phyloP scores from a whole-genome alignment of 1,284 basidiomycete species.

The Cutaneotrichosporon sp. region DNA sequence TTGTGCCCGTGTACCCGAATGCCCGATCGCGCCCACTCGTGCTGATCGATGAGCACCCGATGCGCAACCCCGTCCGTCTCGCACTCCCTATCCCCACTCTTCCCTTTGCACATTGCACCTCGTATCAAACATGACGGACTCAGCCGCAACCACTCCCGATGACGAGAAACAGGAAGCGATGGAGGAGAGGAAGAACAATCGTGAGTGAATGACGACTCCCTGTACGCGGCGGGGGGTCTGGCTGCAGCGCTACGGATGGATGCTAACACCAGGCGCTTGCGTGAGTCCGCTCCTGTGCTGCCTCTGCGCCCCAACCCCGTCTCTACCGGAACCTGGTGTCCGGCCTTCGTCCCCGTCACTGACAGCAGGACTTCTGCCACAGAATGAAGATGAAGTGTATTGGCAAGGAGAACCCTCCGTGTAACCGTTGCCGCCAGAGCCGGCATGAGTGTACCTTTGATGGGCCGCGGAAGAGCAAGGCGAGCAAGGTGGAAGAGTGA shows the following conservation, averaged over 20 bases:
- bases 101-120: not conserved
- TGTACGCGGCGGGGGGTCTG: not conserved
- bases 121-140: not conserved
- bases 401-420: conserved; percentile 72
- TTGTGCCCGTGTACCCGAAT: not conserved
- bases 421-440: conserved; percentile 50
- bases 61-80: not conserved
- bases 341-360: not conserved
- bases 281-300: not conserved
- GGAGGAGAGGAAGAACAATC: conserved; percentile 9
- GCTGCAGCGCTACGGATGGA: not conserved
- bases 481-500: conserved; percentile 73
- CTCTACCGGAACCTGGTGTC: not conserved
- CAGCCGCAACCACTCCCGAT: not conserved
- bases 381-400: conserved; percentile 59
- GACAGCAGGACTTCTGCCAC: conserved; percentile 16
- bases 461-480: conserved; percentile 75
- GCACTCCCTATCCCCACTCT: not conserved
- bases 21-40: not conserved
- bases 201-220: not conserved
- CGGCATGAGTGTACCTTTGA: conserved; percentile 84
- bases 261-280: conserved; percentile 13
- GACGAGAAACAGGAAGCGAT: conserved; percentile 4
- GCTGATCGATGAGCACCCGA: not conserved
- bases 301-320: not conserved